phyloP scores from a whole-genome alignment of 2,329 filamentous ascomycete species.

The Paramyrothecium sp. region DNA sequence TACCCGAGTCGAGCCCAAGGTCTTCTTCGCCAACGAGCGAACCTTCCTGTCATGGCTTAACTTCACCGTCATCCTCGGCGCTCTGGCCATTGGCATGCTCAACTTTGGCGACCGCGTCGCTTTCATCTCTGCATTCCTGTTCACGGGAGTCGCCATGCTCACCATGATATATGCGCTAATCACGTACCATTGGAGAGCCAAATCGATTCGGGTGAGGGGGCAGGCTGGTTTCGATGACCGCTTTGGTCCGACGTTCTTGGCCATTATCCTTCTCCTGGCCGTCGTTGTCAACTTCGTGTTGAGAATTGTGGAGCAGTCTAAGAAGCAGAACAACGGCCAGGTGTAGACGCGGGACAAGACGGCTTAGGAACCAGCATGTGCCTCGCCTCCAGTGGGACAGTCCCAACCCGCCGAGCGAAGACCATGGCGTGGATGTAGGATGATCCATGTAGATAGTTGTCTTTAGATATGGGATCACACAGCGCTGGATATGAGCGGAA shows the following conservation, averaged over 20 bases:
- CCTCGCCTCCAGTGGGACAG: too few relatives aligned
- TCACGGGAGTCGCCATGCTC: slow-evolving; percentile 90
- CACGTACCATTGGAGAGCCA: slow-evolving; percentile 96
- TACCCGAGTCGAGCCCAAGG: slow-evolving; percentile 96
- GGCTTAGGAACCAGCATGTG: too few relatives aligned
- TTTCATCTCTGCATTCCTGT: slow-evolving; percentile 89
- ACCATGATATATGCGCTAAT: slow-evolving; percentile 94
- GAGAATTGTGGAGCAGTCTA: slow-evolving; percentile 53
- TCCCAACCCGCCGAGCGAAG: too few relatives aligned
- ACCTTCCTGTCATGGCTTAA: slow-evolving; percentile 99
- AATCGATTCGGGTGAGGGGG: slow-evolving; percentile 84
- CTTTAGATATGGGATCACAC: too few relatives aligned
- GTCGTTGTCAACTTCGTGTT: slow-evolving; percentile 97
- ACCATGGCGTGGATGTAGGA: too few relatives aligned
- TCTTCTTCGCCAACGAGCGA: slow-evolving; percentile 99
- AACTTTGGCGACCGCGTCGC: slow-evolving; percentile 96
- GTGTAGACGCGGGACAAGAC: not conserved
- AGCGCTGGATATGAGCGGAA: too few relatives aligned
- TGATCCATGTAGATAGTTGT: too few relatives aligned
- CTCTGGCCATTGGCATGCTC: slow-evolving; percentile 91
- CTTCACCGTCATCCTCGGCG: slow-evolving; percentile 97
- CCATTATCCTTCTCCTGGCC: slow-evolving; percentile 79
- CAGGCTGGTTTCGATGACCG: slow-evolving; percentile 97
- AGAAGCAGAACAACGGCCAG: slow-evolving; percentile 31
- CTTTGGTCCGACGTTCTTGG: slow-evolving; percentile 87